These are phyloP conservation scores for Cryphonectria radicalis DNA, from an alignment of 2,329 filamentous ascomycete species.

Conservation along the genomic window DNA sequence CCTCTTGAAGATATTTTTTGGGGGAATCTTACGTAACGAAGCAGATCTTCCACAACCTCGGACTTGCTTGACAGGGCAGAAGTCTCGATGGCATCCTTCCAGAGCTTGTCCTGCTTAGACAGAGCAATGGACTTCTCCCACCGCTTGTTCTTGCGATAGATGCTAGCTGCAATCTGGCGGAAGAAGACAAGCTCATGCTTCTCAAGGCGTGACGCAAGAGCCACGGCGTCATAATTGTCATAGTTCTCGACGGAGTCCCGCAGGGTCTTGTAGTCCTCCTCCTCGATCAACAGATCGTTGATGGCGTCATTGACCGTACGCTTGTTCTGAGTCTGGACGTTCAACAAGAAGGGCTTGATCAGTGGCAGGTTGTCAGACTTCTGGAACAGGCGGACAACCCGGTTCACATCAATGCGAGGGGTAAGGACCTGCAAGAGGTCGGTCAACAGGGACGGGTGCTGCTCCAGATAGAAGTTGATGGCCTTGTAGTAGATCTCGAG, in stretches of 20 bases:
- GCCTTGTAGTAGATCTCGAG: slow-evolving; percentile 98
- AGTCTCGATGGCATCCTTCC: slow-evolving; percentile 99
- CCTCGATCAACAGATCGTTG: slow-evolving; percentile 96
- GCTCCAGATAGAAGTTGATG: slow-evolving; percentile 95
- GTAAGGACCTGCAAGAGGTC: slow-evolving; percentile 91
- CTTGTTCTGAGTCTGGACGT: slow-evolving; percentile 97
- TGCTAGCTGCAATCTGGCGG: slow-evolving; percentile 96
- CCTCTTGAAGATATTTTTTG: not conserved
- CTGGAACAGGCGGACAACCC: slow-evolving; percentile 98
- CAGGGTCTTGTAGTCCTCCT: slow-evolving; percentile 98
- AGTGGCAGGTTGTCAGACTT: slow-evolving; percentile 97
- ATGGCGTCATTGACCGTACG: slow-evolving; percentile 97
- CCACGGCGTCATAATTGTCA: slow-evolving; percentile 97
- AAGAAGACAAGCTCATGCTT: slow-evolving; percentile 99
- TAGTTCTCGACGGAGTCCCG: slow-evolving; percentile 98
- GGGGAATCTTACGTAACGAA: slow-evolving; percentile 88
- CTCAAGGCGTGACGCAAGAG: slow-evolving; percentile 89
- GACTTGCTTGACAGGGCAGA: slow-evolving; percentile 87
- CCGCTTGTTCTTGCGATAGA: slow-evolving; percentile 99
- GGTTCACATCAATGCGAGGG: slow-evolving; percentile 94
- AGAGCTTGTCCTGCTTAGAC: slow-evolving; percentile 98
- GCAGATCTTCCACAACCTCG: slow-evolving; percentile 91
- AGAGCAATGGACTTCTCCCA: slow-evolving; percentile 99
- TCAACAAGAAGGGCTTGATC: slow-evolving; percentile 98
- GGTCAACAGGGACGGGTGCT: slow-evolving; percentile 94